Conservation (phyloP, 352 stramenopile species). For the Phytopythium kandeliae region DNA sequence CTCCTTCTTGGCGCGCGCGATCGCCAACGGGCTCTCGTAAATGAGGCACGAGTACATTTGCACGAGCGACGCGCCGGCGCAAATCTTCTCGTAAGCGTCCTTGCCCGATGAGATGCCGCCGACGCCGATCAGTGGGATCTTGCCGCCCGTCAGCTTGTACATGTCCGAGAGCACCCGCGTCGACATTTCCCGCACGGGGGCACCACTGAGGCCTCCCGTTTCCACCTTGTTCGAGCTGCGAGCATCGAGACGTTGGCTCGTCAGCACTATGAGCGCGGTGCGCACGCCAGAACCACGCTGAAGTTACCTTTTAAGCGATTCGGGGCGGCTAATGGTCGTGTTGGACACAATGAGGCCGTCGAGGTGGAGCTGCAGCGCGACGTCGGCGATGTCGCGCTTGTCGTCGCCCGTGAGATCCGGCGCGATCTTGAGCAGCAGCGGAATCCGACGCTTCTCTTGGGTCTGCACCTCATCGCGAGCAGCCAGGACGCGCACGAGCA, state of each 20-base stretch:
- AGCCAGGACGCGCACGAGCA: conserved; percentile 66
- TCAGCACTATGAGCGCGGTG: too few relatives aligned
- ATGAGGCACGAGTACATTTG: conserved; percentile 94
- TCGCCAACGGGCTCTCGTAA: conserved; percentile 85
- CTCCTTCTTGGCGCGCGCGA: conserved; percentile 87
- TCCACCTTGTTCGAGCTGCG: conserved; percentile 64
- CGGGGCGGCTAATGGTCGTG: conserved; percentile 92
- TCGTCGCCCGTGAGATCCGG: conserved; percentile 94
- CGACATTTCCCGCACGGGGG: conserved; percentile 90
- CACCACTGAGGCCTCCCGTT: conserved; percentile 93
- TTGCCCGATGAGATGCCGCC: conserved; percentile 88
- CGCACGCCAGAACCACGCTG: not conserved
- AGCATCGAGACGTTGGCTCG: too few relatives aligned
- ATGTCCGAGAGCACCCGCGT: conserved; percentile 94
- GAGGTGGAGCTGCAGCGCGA: conserved; percentile 42
- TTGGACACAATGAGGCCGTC: conserved; percentile 95
- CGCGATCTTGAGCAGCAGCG: conserved; percentile 97
- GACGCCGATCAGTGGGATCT: conserved; percentile 95
- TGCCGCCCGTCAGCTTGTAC: conserved; percentile 91
- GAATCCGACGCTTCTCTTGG: conserved; percentile 60
- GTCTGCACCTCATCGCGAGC: conserved; percentile 58
- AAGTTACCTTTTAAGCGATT: conserved; percentile 58
- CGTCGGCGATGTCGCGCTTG: conserved; percentile 92
- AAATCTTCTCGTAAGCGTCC: conserved; percentile 98
- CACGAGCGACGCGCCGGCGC: conserved; percentile 93